Conservation (phyloP, 495 filamentous ascomycete genomes). For the Wilcoxina mikolae region DNA sequence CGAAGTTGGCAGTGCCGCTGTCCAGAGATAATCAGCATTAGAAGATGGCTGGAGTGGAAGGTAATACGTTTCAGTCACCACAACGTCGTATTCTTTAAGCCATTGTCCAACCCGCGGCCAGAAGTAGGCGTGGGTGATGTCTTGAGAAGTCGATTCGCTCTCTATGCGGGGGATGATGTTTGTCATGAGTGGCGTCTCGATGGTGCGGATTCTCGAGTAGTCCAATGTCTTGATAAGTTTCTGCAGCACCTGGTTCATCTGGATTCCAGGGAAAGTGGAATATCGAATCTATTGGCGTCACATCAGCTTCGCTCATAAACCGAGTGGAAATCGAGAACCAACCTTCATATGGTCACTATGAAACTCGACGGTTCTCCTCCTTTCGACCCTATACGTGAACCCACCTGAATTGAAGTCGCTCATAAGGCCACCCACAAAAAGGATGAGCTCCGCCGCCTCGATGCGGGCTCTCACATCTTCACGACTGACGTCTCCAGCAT, state of each 20-base stretch:
- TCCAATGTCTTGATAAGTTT: constrained; percentile 52
- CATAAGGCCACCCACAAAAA: constrained; percentile 69
- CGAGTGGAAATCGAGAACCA: neutral
- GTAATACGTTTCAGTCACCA: constrained; percentile 81
- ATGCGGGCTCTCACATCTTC: constrained; percentile 55
- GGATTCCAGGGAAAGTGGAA: constrained; percentile 66
- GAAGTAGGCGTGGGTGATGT: constrained; percentile 72
- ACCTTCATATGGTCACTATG: constrained; percentile 64
- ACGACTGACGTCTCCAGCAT: constrained; percentile 66
- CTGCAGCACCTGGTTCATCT: constrained; percentile 73
- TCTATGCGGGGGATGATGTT: constrained; percentile 47
- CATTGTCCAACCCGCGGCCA: constrained; percentile 73
- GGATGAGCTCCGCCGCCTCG: constrained; percentile 66
- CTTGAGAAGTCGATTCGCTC: constrained; percentile 28
- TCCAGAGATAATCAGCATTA: constrained; percentile 9
- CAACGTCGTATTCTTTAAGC: constrained; percentile 57
- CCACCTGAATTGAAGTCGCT: constrained; percentile 83
- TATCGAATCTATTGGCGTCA: constrained; percentile 37
- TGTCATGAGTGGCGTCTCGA: constrained; percentile 31
- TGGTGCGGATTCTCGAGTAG: constrained; percentile 41
- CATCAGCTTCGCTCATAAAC: constrained; percentile 25
- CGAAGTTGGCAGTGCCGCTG: constrained; percentile 75
- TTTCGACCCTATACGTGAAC: constrained; percentile 70
- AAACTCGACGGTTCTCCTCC: constrained; percentile 75
- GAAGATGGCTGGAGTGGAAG: neutral